Evolutionary conservation across 192 early-diverging fungal genomes (phyloP).

Genomic region (Chytriomyces sp.): DNA sequence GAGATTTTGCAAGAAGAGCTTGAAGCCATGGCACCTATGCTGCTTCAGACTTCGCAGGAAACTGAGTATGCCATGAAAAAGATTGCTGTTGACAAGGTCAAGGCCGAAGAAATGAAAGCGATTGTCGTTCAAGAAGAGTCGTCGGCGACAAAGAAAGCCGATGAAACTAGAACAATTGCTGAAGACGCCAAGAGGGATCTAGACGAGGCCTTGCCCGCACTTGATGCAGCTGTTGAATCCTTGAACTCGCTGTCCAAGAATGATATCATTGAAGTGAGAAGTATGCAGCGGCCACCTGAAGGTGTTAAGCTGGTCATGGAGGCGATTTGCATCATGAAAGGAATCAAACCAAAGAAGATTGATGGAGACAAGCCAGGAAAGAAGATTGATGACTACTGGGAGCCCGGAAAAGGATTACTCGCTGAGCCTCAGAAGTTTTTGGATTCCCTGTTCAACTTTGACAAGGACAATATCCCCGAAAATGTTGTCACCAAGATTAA

Average conservation of each 20-base stretch:
- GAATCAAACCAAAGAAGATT: slow-evolving; percentile 67
- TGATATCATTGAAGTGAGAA: slow-evolving; percentile 67
- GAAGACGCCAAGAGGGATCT: slow-evolving; percentile 67
- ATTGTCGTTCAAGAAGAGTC: slow-evolving; percentile 60
- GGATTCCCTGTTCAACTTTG: slow-evolving; percentile 65
- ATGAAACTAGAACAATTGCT: slow-evolving; percentile 65
- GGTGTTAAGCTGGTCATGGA: slow-evolving; percentile 71
- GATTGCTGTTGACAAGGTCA: slow-evolving; percentile 64
- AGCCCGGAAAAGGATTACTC: slow-evolving; percentile 47
- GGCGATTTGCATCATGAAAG: slow-evolving; percentile 69
- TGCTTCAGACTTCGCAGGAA: slow-evolving; percentile 65
- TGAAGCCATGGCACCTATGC: slow-evolving; percentile 69
- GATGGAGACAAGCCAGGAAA: slow-evolving; percentile 67
- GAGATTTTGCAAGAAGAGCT: slow-evolving; percentile 69
- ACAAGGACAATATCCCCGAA: slow-evolving; percentile 67
- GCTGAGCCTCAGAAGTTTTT: slow-evolving; percentile 67
- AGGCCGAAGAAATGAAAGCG: slow-evolving; percentile 66
- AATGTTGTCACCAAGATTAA: slow-evolving; percentile 60
- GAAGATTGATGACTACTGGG: slow-evolving; percentile 69
- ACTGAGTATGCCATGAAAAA: slow-evolving; percentile 68
- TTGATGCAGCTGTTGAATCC: slow-evolving; percentile 65
- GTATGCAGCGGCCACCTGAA: slow-evolving; percentile 67
- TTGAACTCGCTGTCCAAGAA: slow-evolving; percentile 64
- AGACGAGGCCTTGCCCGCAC: slow-evolving; percentile 65
- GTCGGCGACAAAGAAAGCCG: slow-evolving; percentile 64